Evolutionary conservation across 768 basidiomycete species (phyloP), one percentile per base, ranked within the genome.

Genomic region (Phlebiopsis gigantea): DNA sequence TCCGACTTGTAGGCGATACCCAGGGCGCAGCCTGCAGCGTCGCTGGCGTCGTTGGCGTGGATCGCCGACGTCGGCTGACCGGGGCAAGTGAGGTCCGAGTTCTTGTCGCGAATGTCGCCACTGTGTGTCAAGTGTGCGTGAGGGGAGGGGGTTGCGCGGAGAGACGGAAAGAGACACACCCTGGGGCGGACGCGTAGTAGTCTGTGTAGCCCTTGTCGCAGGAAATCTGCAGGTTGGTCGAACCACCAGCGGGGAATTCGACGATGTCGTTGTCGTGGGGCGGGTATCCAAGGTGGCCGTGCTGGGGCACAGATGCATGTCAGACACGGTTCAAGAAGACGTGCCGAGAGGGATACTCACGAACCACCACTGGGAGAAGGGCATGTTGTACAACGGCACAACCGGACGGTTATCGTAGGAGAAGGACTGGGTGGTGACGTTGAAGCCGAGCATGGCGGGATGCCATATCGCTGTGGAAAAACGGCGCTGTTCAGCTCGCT

Each of bases 1-100:
- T 87, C 73, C 59, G 68, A 79, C 62, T 84, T 83, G 71, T 90
- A 88, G 10, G 84, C 79, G 56, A 90, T 88, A 1, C 78, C 84
- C 45, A 89, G 69, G 0, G 74, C 74, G 8, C 59, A 58, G 24
- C 61, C 68, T 56, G 73, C 72, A 55, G 68, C 66, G 61, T 74
- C 73, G 10, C 68, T 67, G 0, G 77, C 41, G 0, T 79, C 80
- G 0, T 71, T 76, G 0, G 85, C 85, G 61, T 88, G 85, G 68
- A 73, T 84, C 15, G 74, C 73, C 1, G 71, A 46, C 2, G 66
- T 61, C 1, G 73, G 67, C 0, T 77, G 73, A 14, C 71, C 71
- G 0, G 83, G 82, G 58, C 84, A 87, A 5, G 74, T 71, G 55
- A 79, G 63, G 65, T 84, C 73, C 25, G 75, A 76, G 34, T 77